phyloP scores from a whole-genome alignment of 1,284 basidiomycete species.

The Rhodotorula sp. region DNA sequence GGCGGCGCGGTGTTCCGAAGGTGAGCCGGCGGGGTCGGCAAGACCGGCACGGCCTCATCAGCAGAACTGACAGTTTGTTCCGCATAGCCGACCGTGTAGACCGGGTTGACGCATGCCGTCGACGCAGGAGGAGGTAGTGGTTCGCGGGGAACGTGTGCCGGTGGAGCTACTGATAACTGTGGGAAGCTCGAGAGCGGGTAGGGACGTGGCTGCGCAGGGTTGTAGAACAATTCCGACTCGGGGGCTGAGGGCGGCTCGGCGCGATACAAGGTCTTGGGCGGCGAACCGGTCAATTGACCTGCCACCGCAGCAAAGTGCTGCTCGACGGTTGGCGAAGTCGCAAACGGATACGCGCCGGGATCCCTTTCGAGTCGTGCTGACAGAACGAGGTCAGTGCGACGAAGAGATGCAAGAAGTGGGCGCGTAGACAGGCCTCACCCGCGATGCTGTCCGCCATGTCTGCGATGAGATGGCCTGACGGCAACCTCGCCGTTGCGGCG shows the following conservation, averaged over 20 bases:
- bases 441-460: neutral
- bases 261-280: neutral
- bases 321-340: slow-evolving; percentile 3
- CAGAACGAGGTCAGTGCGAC: neutral
- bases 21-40: neutral
- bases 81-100: neutral
- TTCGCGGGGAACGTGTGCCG: no score
- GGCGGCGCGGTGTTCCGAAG: neutral
- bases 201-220: no score
- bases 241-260: no score
- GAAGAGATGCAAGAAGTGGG: no score
- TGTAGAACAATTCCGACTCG: no score
- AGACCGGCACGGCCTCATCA: neutral
- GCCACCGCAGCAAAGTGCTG: neutral
- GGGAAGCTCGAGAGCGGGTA: no score
- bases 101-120: neutral
- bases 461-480: neutral
- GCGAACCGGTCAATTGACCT: neutral
- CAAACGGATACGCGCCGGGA: neutral
- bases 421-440: neutral
- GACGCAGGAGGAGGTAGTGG: neutral
- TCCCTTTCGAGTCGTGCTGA: slow-evolving; percentile 1
- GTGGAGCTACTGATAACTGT: no score
- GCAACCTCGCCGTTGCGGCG: neutral
- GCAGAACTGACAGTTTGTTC: no score